phyloP scores from a whole-genome alignment of 148 eudicot species.

The Nepenthes gracilis region DNA sequence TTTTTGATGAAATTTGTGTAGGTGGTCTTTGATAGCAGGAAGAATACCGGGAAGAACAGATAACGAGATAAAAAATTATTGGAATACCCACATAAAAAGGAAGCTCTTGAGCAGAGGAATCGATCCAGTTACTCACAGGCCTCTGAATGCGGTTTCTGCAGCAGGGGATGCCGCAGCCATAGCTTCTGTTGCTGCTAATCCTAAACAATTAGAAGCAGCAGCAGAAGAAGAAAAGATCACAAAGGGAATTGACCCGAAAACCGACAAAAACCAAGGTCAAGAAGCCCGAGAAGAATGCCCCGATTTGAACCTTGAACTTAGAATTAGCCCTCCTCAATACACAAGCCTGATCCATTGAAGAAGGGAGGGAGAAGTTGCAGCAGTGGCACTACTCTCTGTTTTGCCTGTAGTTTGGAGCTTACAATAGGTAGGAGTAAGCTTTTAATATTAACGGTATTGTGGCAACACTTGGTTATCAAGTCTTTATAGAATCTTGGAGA shows the following conservation, averaged over 20 bases:
- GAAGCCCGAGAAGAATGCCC: not conserved
- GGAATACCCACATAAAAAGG: constrained; percentile 63
- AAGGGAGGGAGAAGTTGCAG: not conserved
- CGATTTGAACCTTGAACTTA: constrained; percentile 10
- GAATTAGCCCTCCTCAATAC: constrained; percentile 9
- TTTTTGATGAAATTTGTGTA: constrained; percentile 1
- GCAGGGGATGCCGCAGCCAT: not conserved
- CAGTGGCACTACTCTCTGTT: not conserved
- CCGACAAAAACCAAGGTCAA: not conserved
- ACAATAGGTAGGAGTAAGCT: too few species aligned
- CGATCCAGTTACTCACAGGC: constrained; percentile 50
- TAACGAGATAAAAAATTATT: constrained; percentile 61
- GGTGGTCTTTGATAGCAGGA: constrained; percentile 69
- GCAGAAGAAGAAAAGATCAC: not conserved
- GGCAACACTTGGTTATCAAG: too few species aligned
- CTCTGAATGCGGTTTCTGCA: constrained; percentile 17
- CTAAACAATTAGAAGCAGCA: not conserved
- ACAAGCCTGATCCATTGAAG: not conserved
- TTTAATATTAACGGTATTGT: too few species aligned
- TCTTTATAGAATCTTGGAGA: too few species aligned
- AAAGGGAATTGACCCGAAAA: not conserved
- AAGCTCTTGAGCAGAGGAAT: constrained; percentile 55
- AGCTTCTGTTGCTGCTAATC: not conserved
- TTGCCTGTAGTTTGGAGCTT: not conserved
- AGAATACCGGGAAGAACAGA: constrained; percentile 64